Conservation (phyloP, 2,329 filamentous ascomycete species). For the Cercospora sojina region DNA sequence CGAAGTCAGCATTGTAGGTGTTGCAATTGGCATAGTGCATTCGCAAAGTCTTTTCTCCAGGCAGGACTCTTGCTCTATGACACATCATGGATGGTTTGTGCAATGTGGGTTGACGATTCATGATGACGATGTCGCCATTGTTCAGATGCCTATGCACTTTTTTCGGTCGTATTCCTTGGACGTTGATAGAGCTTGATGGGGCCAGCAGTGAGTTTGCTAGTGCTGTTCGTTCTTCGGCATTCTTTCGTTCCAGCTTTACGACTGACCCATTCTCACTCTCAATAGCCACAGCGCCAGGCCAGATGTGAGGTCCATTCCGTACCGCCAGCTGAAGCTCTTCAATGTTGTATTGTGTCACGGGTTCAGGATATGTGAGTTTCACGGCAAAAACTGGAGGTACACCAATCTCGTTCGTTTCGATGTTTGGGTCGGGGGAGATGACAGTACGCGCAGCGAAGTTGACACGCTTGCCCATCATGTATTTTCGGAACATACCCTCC, state of each 20-base stretch:
- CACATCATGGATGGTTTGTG: conserved; percentile 99
- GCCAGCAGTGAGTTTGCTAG: conserved; percentile 91
- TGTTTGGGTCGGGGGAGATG: conserved; percentile 96
- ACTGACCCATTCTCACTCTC: conserved; percentile 95
- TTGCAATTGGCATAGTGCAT: conserved; percentile 99
- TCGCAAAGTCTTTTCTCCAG: conserved; percentile 93
- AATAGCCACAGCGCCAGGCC: conserved; percentile 90
- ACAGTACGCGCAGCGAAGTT: conserved; percentile 97
- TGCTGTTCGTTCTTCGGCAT: conserved; percentile 79
- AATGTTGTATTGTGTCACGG: conserved; percentile 96
- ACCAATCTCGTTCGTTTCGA: conserved; percentile 98
- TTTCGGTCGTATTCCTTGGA: conserved; percentile 79
- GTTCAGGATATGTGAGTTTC: conserved; percentile 94
- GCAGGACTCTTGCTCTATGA: conserved; percentile 85
- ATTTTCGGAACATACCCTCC: conserved; percentile 95
- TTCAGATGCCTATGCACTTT: conserved; percentile 95
- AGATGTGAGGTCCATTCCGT: conserved; percentile 88
- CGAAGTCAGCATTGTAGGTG: conserved; percentile 98
- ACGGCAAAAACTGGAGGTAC: conserved; percentile 97
- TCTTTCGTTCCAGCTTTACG: conserved; percentile 82
- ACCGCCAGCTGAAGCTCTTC: conserved; percentile 94
- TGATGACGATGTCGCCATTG: conserved; percentile 94
- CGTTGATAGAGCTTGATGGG: conserved; percentile 67
- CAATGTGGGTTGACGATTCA: conserved; percentile 97
- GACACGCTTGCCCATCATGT: conserved; percentile 99